Evolutionary conservation across 768 basidiomycete species (phyloP).

Genomic region (Xerocomellus chrysenteron): DNA sequence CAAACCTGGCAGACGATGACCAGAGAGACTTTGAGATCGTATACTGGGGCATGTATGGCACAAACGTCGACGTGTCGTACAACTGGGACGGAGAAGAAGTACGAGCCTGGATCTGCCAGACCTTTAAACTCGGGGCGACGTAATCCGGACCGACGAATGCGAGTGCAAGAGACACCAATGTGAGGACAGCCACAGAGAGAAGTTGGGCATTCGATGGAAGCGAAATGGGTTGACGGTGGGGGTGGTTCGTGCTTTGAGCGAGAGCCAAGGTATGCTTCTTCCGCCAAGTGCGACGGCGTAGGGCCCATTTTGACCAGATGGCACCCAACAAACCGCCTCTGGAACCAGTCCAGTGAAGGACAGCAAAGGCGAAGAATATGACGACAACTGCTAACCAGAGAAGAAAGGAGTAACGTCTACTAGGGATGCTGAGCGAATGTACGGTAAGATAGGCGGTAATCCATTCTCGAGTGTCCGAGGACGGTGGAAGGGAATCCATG

Average conservation of each 20-base stretch:
- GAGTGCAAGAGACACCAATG: slow-evolving; percentile 43
- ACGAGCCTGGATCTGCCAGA: slow-evolving; percentile 41
- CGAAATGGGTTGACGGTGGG: slow-evolving; percentile 42
- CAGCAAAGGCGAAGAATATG: slow-evolving; percentile 39
- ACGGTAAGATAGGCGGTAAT: slow-evolving; percentile 55
- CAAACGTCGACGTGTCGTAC: slow-evolving; percentile 34
- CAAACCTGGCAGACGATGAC: slow-evolving; percentile 66
- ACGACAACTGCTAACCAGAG: slow-evolving; percentile 55
- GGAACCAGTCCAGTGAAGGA: slow-evolving; percentile 44
- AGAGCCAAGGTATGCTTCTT: slow-evolving; percentile 43
- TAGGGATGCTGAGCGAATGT: slow-evolving; percentile 52
- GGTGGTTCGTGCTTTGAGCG: slow-evolving; percentile 33
- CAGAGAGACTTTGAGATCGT: slow-evolving; percentile 70
- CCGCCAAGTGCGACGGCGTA: slow-evolving; percentile 59
- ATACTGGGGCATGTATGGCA: slow-evolving; percentile 47
- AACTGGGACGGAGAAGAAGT: slow-evolving; percentile 23
- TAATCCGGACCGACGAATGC: slow-evolving; percentile 69
- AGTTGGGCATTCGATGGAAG: slow-evolving; percentile 68
- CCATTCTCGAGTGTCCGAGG: slow-evolving; percentile 48
- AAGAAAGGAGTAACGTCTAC: slow-evolving; percentile 55
- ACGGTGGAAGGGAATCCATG: slow-evolving; percentile 46
- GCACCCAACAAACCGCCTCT: slow-evolving; percentile 48
- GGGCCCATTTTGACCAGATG: slow-evolving; percentile 55
- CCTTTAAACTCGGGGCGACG: slow-evolving; percentile 47
- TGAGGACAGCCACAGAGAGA: slow-evolving; percentile 46